Percentiles rank a stretch among this genome's conserved stretches.
These are phyloP conservation scores for Fusarium proliferatum DNA, from an alignment of 2,329 filamentous ascomycete genomes.

Conservation along the genomic window DNA sequence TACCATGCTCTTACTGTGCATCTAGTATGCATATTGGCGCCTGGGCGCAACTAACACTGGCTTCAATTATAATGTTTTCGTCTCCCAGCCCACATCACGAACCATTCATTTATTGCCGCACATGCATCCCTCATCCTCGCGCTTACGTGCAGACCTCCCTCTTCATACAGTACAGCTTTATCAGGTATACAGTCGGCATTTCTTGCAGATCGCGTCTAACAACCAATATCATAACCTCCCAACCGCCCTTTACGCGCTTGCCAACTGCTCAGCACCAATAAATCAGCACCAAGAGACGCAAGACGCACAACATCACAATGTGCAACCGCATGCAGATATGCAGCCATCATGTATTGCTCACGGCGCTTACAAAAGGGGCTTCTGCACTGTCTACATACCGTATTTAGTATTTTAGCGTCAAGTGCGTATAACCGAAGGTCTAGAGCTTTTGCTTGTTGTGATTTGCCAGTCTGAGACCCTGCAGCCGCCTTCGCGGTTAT, in stretches of 20 bases:
- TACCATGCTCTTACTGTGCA: neutral
- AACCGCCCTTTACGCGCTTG: constrained; percentile 39
- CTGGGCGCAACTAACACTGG: neutral
- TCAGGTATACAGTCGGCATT: neutral
- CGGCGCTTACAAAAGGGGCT: constrained; percentile 24
- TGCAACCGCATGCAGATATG: constrained; percentile 14
- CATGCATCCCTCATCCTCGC: constrained; percentile 22
- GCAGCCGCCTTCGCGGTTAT: constrained; percentile 31
- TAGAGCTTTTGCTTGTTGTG: constrained; percentile 21
- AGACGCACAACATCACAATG: constrained; percentile 12
- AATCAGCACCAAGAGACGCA: neutral
- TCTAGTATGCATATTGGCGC: constrained; percentile 13
- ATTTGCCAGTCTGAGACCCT: constrained; percentile 22
- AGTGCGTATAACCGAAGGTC: constrained; percentile 20
- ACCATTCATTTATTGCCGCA: neutral
- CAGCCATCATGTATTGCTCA: constrained; percentile 13
- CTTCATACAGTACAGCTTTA: neutral
- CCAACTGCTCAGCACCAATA: constrained; percentile 27
- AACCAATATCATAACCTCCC: constrained; percentile 6
- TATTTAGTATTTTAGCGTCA: constrained; percentile 5
- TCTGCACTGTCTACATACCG: neutral
- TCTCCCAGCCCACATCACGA: neutral
- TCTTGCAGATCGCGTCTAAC: constrained; percentile 36
- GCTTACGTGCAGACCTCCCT: constrained; percentile 15
- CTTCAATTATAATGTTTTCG: neutral